Evolutionary conservation across 176 grass and related monocot species (phyloP).

Genomic region (Hordeum vulgare): DNA sequence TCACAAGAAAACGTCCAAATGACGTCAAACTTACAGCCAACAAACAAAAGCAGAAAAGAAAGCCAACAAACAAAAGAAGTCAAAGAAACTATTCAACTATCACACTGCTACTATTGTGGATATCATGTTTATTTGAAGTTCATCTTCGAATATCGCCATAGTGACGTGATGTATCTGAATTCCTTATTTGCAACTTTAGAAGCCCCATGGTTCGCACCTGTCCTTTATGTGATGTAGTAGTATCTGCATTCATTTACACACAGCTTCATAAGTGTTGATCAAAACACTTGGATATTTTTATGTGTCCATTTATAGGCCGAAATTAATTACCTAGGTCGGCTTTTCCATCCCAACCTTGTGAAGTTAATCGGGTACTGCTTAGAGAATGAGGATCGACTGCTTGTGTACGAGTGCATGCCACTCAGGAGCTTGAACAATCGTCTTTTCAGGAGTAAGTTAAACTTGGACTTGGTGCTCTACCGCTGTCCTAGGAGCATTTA

Average conservation of each 20-base stretch:
- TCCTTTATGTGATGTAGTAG: background rate
- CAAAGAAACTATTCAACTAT: no score
- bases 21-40: no score
- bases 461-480: background rate
- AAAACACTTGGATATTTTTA: background rate
- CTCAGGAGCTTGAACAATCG: slow-evolving; percentile 87
- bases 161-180: no score
- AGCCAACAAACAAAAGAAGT: no score
- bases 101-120: no score
- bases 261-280: background rate
- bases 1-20: no score
- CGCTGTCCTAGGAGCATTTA: background rate
- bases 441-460: slow-evolving; percentile 75
- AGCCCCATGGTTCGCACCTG: no score
- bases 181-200: no score
- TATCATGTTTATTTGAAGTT: background rate
- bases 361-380: slow-evolving; percentile 68
- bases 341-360: slow-evolving; percentile 74
- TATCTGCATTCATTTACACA: background rate
- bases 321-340: slow-evolving; percentile 70
- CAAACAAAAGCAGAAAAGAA: no score
- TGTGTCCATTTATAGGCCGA: slow-evolving; percentile 41
- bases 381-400: slow-evolving; percentile 64
- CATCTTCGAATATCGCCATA: no score
- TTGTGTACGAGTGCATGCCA: slow-evolving; percentile 84